Evolutionary conservation across 2,329 filamentous ascomycete genomes (phyloP).

Genomic region (Colletotrichum sp.): DNA sequence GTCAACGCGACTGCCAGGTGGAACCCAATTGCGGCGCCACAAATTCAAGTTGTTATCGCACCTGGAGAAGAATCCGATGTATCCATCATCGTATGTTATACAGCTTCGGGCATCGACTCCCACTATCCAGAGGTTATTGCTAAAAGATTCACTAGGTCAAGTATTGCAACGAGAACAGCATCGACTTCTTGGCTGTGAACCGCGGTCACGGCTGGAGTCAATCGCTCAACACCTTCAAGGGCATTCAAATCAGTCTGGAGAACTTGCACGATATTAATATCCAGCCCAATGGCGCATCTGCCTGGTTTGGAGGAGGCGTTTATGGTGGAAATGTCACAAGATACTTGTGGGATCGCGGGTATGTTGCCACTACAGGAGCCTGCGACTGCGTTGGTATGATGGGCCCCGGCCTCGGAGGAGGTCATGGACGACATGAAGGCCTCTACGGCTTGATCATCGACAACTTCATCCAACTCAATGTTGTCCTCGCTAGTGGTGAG

Average conservation of each 20-base stretch:
- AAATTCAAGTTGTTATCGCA: not conserved
- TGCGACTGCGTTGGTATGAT: constrained; percentile 57
- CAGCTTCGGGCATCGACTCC: not conserved
- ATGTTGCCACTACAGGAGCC: constrained; percentile 41
- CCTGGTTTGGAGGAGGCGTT: not conserved
- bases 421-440: constrained; percentile 59
- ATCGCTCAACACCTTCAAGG: constrained; percentile 23
- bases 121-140: not conserved
- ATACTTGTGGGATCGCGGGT: constrained; percentile 18
- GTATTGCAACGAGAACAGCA: constrained; percentile 26
- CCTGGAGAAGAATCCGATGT: not conserved
- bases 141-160: constrained; percentile 9
- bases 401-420: constrained; percentile 60
- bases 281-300: not conserved
- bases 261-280: constrained; percentile 18
- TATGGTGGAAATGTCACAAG: not conserved
- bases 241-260: constrained; percentile 27
- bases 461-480: constrained; percentile 53
- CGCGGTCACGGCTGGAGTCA: constrained; percentile 24
- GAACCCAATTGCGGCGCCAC: not conserved
- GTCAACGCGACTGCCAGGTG: not conserved
- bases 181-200: constrained; percentile 25
- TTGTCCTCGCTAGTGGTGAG: constrained; percentile 56
- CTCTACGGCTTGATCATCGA: constrained; percentile 58
- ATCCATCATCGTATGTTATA: not conserved